Base-by-base conservation (phyloP, 208 protist genomes). In the Crithidia fasciculata region DNA sequence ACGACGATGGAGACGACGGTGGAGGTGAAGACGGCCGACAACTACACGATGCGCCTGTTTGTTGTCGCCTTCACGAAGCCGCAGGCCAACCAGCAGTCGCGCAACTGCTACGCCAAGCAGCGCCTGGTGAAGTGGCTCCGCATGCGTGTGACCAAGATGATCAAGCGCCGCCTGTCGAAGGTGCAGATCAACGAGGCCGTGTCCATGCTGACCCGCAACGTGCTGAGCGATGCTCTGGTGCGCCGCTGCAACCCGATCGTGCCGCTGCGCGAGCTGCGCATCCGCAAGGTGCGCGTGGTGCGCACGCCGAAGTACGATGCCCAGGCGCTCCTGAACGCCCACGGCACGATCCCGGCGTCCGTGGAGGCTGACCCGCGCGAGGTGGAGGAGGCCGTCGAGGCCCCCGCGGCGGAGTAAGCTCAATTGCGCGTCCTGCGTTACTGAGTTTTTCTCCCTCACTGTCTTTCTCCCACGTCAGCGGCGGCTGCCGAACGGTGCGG, bases 21-120 rank as follows among this genome's bases (percentile, higher is more conserved):
- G 43, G 93, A 98, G 68, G 96, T 99, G 72, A 98, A 97, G 87
- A 99, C 99, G 43, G 95, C 91, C 16, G 99, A 99, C 85, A 98
- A 98, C 61, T 99, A 99, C 84, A 74, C 84, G 63, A 62, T 99
- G 40, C 95, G 99, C 75, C 63, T 99, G 62, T 99, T 99, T 88
- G 86, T 92, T 86, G 98, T 99, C 69, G 98, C 85, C 68, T 99
- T 99, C 96, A 99, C 99, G 77, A 97, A 97, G 79, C 94, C 93
- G 84, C 82, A 96, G 69, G 28, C 69, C 47, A 83, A 92, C 72
- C 98, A 99, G 93, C 77, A 95, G 43, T 90, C 91, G 57, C 99
- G 98, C 86, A 99, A 99, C 78, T 97, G 88, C 73, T 99, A 99
- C 86, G 98, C 98, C 72, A 97, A 99, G 86, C 83, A 88, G 8